Percentiles rank a stretch among this genome's conserved stretches.
phyloP scores from a whole-genome alignment of 805 yeast genomes.

The Yamadazyma insecticola region DNA sequence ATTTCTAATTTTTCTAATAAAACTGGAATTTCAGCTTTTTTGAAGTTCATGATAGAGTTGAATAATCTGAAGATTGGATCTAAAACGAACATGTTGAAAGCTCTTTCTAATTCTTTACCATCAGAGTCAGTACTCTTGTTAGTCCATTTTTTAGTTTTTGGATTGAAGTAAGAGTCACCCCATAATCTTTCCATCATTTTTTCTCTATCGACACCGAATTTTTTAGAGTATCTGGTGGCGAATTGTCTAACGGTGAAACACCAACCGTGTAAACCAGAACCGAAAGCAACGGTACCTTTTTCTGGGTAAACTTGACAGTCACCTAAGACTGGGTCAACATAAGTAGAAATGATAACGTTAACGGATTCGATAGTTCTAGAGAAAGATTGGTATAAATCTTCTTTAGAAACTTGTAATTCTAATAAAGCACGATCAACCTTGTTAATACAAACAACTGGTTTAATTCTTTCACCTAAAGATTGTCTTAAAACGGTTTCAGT shows the following conservation, averaged over 20 bases:
- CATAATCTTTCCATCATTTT: constrained; percentile 99
- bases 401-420: constrained; percentile 98
- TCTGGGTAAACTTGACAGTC: constrained; percentile 99
- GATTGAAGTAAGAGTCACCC: constrained; percentile 99
- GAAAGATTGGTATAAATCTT: constrained; percentile 97
- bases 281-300: constrained; percentile 98
- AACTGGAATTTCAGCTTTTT: constrained; percentile 92
- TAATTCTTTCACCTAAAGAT: constrained; percentile 98
- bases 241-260: constrained; percentile 99
- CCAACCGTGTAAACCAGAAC: constrained; percentile 99
- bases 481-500: constrained; percentile 99
- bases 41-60: constrained; percentile 97
- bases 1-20: constrained; percentile 93
- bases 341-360: constrained; percentile 95
- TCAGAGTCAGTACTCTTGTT: constrained; percentile 93
- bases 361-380: constrained; percentile 99
- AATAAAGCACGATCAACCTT: constrained; percentile 99
- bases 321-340: constrained; percentile 86
- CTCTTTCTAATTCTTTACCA: constrained; percentile 96
- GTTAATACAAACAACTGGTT: constrained; percentile 98
- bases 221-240: constrained; percentile 96
- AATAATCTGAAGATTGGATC: constrained; percentile 99
- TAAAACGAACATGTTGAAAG: constrained; percentile 98
- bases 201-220: constrained; percentile 96
- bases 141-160: constrained; percentile 99